Evolutionary conservation across 306 rosid genomes (phyloP).

Genomic region (Quillaja saponaria): DNA sequence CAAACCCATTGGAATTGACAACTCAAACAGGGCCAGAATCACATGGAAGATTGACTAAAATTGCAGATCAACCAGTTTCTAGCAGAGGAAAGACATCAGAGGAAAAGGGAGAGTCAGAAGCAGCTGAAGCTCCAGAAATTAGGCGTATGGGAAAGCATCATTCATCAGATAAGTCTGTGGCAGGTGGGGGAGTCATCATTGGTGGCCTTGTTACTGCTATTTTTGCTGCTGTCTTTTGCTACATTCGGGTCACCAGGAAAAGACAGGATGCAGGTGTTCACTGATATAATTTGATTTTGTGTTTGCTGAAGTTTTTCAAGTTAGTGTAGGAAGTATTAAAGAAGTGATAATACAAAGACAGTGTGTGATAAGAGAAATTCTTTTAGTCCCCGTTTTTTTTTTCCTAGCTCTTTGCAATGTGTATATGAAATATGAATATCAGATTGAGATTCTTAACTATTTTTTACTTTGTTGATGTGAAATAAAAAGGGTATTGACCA

Average conservation of each 20-base stretch:
- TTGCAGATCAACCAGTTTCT: conserved; percentile 30
- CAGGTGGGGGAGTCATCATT: conserved; percentile 87
- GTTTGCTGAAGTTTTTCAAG: background rate
- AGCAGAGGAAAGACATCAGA: conserved; percentile 30
- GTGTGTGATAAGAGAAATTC: background rate
- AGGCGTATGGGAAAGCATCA: conserved; percentile 68
- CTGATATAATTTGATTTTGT: background rate
- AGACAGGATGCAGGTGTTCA: conserved; percentile 27
- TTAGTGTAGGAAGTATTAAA: conserved; percentile 21
- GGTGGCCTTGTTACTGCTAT: conserved; percentile 79
- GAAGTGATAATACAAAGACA: background rate
- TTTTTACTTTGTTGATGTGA: too few species aligned
- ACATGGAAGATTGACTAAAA: conserved; percentile 15
- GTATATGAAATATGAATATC: conserved; percentile 22
- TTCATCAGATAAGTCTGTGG: conserved; percentile 61
- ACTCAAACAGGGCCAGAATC: conserved; percentile 14
- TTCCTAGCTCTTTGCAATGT: too few species aligned
- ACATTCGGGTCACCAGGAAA: conserved; percentile 78
- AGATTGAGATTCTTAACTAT: too few species aligned
- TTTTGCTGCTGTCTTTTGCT: conserved; percentile 84
- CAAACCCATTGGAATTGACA: conserved; percentile 34
- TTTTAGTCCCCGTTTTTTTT: conserved; percentile 7
- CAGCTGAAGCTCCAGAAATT: conserved; percentile 56
- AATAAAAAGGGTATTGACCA: too few species aligned
- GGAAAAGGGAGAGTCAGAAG: conserved; percentile 28